Evolutionary conservation across 1,284 basidiomycete genomes (phyloP), one percentile per base, ranked within the genome.

Genomic region (Microstroma glucosiphilum): DNA sequence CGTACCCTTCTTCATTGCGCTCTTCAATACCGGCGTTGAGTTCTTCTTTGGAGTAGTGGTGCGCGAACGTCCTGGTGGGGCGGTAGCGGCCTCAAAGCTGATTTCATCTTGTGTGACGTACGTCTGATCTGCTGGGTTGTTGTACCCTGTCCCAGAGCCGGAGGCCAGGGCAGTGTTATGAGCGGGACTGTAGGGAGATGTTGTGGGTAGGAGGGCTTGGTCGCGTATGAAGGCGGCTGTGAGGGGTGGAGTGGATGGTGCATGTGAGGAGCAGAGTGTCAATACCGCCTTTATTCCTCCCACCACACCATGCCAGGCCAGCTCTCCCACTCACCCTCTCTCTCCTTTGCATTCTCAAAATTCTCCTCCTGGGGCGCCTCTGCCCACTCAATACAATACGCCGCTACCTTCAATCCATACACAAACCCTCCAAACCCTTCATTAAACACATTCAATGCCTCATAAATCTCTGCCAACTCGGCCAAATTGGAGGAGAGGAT

Each of bases 401-500:
- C 88, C 75, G 94, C 93, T 90, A 96, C 94, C 78, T 91, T 89
- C 85, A 96, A 86, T 11, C 88, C 87, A 79, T 92, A 93, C 19
- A 96, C 80, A 84, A 88, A 93, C 78, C 89, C 91, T 11, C 91
- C 88, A 76, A 96, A 96, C 46, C 87, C 87, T 79, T 96, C 92
- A 77, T 96, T 94, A 82, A 96, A 96, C 12, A 85, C 87, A 4
- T 86, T 85, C 56, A 96, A 83, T 19, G 89, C 87, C 57, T 87
- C 83, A 76, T 89, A 87, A 61, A 96, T 84, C 23, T 83, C 82
- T 61, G 85, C 84, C 70, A 96, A 83, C 23, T 84, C 85, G 65
- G 88, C 85, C 1, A 91, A 80, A 78, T 92, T 92, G 19, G 85
- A 81, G 57, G 89, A 87, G 23, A 96, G 83, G 0, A 86, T 83